Base-by-base conservation (phyloP, 1,284 basidiomycete species). In the Fomitopsis betulina region DNA sequence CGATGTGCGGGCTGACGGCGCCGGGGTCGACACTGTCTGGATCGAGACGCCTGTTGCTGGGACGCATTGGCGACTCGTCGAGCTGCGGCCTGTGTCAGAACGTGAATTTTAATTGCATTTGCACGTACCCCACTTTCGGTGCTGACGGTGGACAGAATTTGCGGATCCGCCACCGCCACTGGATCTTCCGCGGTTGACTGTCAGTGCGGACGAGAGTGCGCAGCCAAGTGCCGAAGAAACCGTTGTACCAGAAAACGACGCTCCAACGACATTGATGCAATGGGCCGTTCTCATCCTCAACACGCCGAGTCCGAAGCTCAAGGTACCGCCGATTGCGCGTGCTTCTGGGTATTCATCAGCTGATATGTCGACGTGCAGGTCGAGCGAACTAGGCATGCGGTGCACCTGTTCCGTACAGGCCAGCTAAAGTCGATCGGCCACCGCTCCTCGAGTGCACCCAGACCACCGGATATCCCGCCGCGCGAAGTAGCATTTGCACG, bases 61-160 rank as follows among this genome's bases (percentile, higher is more conserved):
- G 2, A 74, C 63, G 33, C 72, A 76, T 25, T 94, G 91, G 89
- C 77, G 86, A 33, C 70, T 94, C 3, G 83, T 94, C 17, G 89
- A 92, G 65, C 73, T 91, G 32, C 73, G 90, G 38, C 86, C 91
- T 0, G 91, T 96, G 12, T 93, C 91, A 49, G 92, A 95, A 80
- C 89, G 89, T 86, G 56, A 27, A 72, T 62, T 5, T 40, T 54
- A n/a, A 32, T 25, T 23, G 13, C 35, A 8, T 9, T 8, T 43
- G 15, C 17, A 32, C 13, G n/a, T 25, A 12, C 30, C 42, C 23
- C 27, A 9, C 21, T 23, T 25, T 17, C 12, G 23, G 6, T 15
- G 8, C 51, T 23, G 25, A 55, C 37, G 2, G 2, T 54, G 12
- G 54, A 1, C 67, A 89, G 89, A 86, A 55, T 91, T 91, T 67